Percentiles rank a stretch among this genome's conserved stretches.
These are phyloP conservation scores for Stygiomarasmius scandens DNA, from an alignment of 1,284 basidiomycete genomes.

Conservation along the genomic window DNA sequence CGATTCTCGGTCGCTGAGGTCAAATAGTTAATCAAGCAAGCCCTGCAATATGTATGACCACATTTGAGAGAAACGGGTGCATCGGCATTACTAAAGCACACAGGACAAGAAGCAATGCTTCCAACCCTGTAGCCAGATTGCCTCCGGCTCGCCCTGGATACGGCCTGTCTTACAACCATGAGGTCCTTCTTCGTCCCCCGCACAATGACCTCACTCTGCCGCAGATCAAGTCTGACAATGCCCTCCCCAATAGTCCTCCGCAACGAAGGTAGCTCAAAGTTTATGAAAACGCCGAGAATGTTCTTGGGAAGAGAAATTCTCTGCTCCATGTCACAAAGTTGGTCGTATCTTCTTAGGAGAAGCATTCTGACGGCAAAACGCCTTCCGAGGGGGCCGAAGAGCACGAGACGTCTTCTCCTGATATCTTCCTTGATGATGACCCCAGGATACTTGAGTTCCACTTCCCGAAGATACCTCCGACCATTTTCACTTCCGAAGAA, in stretches of 20 bases:
- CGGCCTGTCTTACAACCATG: slow-evolving; percentile 39
- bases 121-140: slow-evolving; percentile 23
- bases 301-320: slow-evolving; percentile 50
- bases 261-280: slow-evolving; percentile 37
- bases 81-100: slow-evolving; percentile 58
- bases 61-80: slow-evolving; percentile 57
- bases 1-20: slow-evolving; percentile 55
- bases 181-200: slow-evolving; percentile 35
- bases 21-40: slow-evolving; percentile 61
- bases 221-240: slow-evolving; percentile 40
- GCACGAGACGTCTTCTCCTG: slow-evolving; percentile 44
- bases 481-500: slow-evolving; percentile 54
- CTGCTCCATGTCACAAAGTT: slow-evolving; percentile 42
- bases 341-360: slow-evolving; percentile 48
- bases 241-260: slow-evolving; percentile 38
- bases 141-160: slow-evolving; percentile 37
- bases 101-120: slow-evolving; percentile 48
- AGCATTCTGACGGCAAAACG: slow-evolving; percentile 42
- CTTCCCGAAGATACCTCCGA: slow-evolving; percentile 40
- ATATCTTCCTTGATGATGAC: slow-evolving; percentile 48
- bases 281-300: slow-evolving; percentile 47
- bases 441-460: slow-evolving; percentile 39
- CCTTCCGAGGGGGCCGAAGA: slow-evolving; percentile 49
- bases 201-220: slow-evolving; percentile 32
- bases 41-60: slow-evolving; percentile 65